Evolutionary conservation across 2,329 filamentous ascomycete genomes (phyloP), one percentile per base, ranked within the genome.

Genomic region (Nothophaeocryptopus gaeumannii): DNA sequence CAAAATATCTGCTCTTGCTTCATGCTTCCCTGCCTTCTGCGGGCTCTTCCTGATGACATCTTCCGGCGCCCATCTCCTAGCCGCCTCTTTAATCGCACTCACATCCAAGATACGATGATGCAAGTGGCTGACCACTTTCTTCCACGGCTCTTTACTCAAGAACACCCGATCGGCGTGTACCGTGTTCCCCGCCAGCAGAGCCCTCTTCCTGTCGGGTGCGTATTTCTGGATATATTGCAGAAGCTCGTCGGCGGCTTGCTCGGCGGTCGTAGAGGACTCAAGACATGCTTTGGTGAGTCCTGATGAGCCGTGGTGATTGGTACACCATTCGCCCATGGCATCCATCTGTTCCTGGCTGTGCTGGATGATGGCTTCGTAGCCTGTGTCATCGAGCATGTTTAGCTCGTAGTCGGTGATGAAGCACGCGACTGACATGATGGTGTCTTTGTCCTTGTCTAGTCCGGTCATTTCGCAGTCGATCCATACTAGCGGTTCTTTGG

Each of bases 401-500:
- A 99, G 80, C 54, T 89, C 76, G 45, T 83, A 80, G 59, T 91
- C 87, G 7, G 93, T 99, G 67, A 99, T 81, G 48, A 54, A 56
- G 50, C 54, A 57, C 30, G 54, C 56, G 15, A 57, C 44, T 3
- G 53, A 58, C 56, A 59, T 55, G 36, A 61, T 61, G 29, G 45
- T 58, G 50, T 60, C 58, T n/a, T 45, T 55, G 11, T 49, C 47
- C 7, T 49, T 38, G 39, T 96, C 78, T 7, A 95, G 80, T 15
- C 89, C 89, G 30, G 89, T 97, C 93, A 99, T 99, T 89, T 86
- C 83, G 64, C 83, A 86, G 72, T 95, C 89, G 57, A 95, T 91
- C 89, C 89, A 95, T 55, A 95, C 87, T 33, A 95, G 72, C 8
- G 86, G 85, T 58, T 84, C 82, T 43, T 71, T 76, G 15, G 82